Evolutionary conservation across 2,329 filamentous ascomycete genomes (phyloP).

Genomic region (Alternaria triticimaculans): DNA sequence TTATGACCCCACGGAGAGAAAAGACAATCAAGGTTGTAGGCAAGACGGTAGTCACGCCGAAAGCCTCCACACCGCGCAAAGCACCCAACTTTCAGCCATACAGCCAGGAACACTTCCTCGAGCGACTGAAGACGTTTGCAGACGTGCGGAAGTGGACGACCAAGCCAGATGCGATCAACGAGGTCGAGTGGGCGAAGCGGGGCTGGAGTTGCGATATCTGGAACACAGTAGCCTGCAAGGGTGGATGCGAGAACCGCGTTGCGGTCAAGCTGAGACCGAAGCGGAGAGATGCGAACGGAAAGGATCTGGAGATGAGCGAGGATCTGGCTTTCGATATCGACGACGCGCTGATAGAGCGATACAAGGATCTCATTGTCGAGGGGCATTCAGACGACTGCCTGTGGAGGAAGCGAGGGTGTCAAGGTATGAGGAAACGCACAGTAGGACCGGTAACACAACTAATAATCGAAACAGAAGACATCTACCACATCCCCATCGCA

Average conservation of each 20-base stretch:
- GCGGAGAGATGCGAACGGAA: constrained; percentile 53
- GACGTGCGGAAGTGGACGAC: constrained; percentile 93
- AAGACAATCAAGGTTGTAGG: constrained; percentile 43
- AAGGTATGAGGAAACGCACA: constrained; percentile 62
- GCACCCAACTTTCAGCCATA: constrained; percentile 81
- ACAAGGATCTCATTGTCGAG: constrained; percentile 72
- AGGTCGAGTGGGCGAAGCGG: constrained; percentile 92
- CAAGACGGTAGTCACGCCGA: constrained; percentile 30
- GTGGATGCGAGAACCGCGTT: constrained; percentile 82
- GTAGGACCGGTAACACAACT: constrained; percentile 11
- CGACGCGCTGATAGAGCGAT: constrained; percentile 76
- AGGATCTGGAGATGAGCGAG: constrained; percentile 60
- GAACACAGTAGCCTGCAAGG: constrained; percentile 81
- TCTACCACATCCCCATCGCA: constrained; percentile 63
- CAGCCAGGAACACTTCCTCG: constrained; percentile 82
- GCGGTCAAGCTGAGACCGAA: constrained; percentile 74
- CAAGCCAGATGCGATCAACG: constrained; percentile 83
- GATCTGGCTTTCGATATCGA: constrained; percentile 57
- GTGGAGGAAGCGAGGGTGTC: constrained; percentile 88
- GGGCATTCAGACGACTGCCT: constrained; percentile 83
- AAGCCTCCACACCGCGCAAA: constrained; percentile 38
- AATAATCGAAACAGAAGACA: constrained; percentile 58
- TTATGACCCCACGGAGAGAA: constrained; percentile 35
- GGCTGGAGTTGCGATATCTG: constrained; percentile 80
- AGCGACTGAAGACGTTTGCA: constrained; percentile 83